A percentile compares a stretch with the other conserved stretches of the same genome.
These are phyloP conservation scores for Oryza nivara DNA, from an alignment of 176 grass and related monocot species.

Conservation along the genomic window DNA sequence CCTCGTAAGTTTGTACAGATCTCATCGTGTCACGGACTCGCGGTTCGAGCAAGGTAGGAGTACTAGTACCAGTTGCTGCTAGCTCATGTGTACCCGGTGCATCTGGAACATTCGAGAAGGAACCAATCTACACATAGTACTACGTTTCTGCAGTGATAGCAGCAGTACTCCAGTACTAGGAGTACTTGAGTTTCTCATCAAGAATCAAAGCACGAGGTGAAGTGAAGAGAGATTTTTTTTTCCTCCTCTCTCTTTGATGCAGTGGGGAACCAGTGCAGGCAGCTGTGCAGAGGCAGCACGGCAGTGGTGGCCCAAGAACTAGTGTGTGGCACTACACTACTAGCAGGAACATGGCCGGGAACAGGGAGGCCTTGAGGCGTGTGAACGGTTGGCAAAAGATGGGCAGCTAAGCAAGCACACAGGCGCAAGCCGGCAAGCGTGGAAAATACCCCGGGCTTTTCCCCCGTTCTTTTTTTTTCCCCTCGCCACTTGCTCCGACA, in stretches of 20 bases:
- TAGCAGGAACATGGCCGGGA: conserved; percentile 15
- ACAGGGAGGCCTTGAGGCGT: conserved; percentile 1
- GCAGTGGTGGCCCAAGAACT: too few species aligned
- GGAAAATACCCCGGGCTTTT: background rate
- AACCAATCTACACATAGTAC: background rate
- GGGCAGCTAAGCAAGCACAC: too few species aligned
- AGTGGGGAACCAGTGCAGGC: too few species aligned
- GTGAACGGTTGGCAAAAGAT: conserved; percentile 30
- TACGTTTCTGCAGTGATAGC: background rate
- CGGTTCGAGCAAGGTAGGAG: background rate
- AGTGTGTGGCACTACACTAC: too few species aligned
- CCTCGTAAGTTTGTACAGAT: background rate
- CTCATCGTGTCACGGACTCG: background rate
- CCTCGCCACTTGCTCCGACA: background rate
- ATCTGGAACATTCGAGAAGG: background rate
- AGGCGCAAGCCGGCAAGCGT: too few species aligned
- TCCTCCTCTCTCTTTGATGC: too few species aligned
- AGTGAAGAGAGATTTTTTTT: too few species aligned
- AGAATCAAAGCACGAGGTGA: background rate
- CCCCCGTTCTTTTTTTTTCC: background rate
- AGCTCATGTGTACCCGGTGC: conserved; percentile 2
- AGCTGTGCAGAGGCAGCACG: too few species aligned
- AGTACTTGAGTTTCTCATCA: background rate
- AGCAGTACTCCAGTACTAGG: background rate
- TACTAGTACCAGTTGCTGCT: too few species aligned